Evolutionary conservation across 345 rosid genomes (phyloP).

Genomic region (Brassica juncea): DNA sequence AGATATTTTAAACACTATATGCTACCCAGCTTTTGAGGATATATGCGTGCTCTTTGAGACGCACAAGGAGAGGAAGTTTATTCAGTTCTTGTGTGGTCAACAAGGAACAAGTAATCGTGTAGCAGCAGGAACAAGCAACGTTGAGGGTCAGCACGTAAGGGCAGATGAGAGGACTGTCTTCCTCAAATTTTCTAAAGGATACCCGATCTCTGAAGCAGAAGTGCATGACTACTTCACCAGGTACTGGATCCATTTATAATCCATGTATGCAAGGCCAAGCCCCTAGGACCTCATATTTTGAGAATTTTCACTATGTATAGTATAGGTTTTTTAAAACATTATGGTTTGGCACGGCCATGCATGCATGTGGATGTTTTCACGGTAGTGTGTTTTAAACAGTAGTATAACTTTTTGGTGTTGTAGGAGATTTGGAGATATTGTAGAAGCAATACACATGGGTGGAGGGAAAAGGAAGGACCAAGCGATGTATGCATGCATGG

Average conservation of each 20-base stretch:
- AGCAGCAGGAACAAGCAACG: not conserved
- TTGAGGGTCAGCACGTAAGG: not conserved
- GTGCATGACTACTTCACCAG: not conserved
- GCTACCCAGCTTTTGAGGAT: conserved; percentile 57
- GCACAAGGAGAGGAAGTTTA: not conserved
- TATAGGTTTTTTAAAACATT: not conserved
- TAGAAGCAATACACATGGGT: not conserved
- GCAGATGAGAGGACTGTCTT: not conserved
- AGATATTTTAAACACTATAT: conserved; percentile 42
- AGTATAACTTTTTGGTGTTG: not conserved
- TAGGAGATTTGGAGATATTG: not conserved
- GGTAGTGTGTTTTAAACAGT: not conserved
- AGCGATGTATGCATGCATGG: not conserved
- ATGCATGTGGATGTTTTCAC: not conserved
- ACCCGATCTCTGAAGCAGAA: not conserved
- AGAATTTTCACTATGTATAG: not conserved
- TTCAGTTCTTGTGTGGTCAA: not conserved
- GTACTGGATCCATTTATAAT: not conserved
- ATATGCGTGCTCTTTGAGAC: conserved; percentile 9
- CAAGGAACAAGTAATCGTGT: not conserved
- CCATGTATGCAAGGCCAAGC: not conserved
- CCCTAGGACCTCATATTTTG: not conserved
- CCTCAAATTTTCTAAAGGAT: not conserved
- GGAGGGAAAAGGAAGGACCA: not conserved
- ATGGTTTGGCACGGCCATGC: not conserved